Percentiles rank a stretch among this genome's conserved stretches.
These are phyloP conservation scores for Phylloporus scabripes DNA, from an alignment of 768 basidiomycete species.

Conservation along the genomic window DNA sequence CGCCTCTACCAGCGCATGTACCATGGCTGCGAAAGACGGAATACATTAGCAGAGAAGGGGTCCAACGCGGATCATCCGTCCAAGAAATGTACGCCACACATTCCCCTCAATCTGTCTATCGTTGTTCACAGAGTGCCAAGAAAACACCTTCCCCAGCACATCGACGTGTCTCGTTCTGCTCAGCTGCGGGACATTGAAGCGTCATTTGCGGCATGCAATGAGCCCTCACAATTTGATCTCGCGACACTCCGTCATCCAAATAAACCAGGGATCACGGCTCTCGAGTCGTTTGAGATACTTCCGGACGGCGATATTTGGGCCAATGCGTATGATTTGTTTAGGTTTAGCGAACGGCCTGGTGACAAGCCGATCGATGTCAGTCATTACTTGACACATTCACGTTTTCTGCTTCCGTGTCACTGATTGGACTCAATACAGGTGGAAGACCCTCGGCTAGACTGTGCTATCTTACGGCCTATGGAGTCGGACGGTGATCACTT, in stretches of 20 bases:
- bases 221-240: slow-evolving; percentile 57
- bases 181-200: slow-evolving; percentile 76
- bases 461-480: slow-evolving; percentile 83
- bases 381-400: slow-evolving; percentile 3
- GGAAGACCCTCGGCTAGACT: slow-evolving; percentile 77
- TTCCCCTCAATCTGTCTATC: not conserved
- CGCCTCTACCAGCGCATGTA: slow-evolving; percentile 56
- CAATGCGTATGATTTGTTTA: slow-evolving; percentile 83
- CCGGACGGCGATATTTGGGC: slow-evolving; percentile 87
- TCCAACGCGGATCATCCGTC: slow-evolving; percentile 33
- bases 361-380: slow-evolving; percentile 65
- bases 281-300: slow-evolving; percentile 77
- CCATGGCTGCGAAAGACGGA: slow-evolving; percentile 92
- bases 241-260: slow-evolving; percentile 66
- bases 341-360: slow-evolving; percentile 83
- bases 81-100: slow-evolving; percentile 51
- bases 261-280: slow-evolving; percentile 66
- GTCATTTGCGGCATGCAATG: slow-evolving; percentile 54
- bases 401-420: not conserved
- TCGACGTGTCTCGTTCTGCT: slow-evolving; percentile 70
- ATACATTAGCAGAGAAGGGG: slow-evolving; percentile 68
- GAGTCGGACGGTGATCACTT: slow-evolving; percentile 86
- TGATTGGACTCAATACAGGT: slow-evolving; percentile 35
- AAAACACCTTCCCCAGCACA: slow-evolving; percentile 44
- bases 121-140: slow-evolving; percentile 16